Evolutionary conservation across 768 basidiomycete species (phyloP).

Genomic region (Pholiota molesta): DNA sequence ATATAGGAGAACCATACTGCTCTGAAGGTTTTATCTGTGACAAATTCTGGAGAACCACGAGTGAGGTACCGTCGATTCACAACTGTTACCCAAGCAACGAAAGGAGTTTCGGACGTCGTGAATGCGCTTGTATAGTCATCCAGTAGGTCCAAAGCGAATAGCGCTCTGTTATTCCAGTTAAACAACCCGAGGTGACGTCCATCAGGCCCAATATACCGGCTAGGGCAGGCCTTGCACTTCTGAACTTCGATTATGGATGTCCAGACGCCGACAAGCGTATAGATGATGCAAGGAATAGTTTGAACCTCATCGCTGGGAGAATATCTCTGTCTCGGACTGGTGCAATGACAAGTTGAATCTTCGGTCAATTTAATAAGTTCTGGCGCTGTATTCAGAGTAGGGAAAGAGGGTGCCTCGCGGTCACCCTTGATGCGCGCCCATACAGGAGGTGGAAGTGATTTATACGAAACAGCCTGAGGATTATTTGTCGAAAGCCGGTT

Average conservation of each 20-base stretch:
- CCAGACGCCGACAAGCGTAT: neutral
- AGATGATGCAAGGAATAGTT: conserved; percentile 4
- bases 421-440: no score
- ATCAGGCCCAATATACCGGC: conserved; percentile 30
- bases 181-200: conserved; percentile 25
- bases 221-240: conserved; percentile 4
- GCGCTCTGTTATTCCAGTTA: conserved; percentile 31
- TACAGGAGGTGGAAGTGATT: no score
- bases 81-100: conserved; percentile 27
- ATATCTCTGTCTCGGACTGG: neutral
- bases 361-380: neutral
- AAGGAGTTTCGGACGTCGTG: conserved; percentile 35
- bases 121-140: conserved; percentile 32
- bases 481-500: neutral
- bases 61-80: conserved; percentile 21
- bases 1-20: conserved; percentile 34
- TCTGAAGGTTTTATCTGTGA: conserved; percentile 28
- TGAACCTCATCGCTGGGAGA: neutral
- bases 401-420: no score
- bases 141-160: conserved; percentile 33
- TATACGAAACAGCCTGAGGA: no score
- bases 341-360: neutral
- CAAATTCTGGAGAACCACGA: conserved; percentile 16
- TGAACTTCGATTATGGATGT: conserved; percentile 15
- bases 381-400: neutral